Evolutionary conservation across 176 grass and related monocot genomes (phyloP), one percentile per base, ranked within the genome.

Genomic region (Eleusine indica): DNA sequence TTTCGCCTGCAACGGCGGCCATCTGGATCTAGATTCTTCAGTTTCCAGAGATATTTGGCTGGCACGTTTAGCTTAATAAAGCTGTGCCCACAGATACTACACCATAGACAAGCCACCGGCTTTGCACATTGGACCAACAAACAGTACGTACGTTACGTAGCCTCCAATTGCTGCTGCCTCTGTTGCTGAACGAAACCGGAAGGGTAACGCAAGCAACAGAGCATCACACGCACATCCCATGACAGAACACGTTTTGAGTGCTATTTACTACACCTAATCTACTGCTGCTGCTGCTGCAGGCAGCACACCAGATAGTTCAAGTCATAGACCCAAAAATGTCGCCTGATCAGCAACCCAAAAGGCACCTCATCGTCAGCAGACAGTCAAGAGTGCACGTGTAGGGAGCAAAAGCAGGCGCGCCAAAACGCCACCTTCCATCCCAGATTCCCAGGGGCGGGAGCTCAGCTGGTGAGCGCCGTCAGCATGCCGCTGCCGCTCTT

Each of bases 401-500:
- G 16, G 71, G 49, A 80, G 42, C 71, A 29, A 29, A 81, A 84
- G 17, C 21, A 32, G 54, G 15, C 17, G 4, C 19, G 44, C 37
- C 68, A 53, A 53, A 68, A 74, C 21, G 73, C 68, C 5, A 28
- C 22, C 65, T 35, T 35, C 32, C 32, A 35, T 35, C 32, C 32
- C 32, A 35, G 32, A 35, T 35, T 25, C 48, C 11, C 11, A 0
- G 41, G 4, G 51, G 43, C 46, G 58, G 2, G 3, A 28, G 44
- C 44, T 94, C 83, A 99, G 85, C 91, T 91, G 56, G 65, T 87
- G 52, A 99, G 93, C 19, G 93, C 78, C 0, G 87, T 88, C 32
- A 99, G 91, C 80, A 99, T 91, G 25, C 83, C 88, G 3, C 89
- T 83, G 0, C 93, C 79, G 7, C 93, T 91, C 82, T 94, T 99